phyloP scores from a whole-genome alignment of 495 filamentous ascomycete genomes.

The Aspergillus diversus region DNA sequence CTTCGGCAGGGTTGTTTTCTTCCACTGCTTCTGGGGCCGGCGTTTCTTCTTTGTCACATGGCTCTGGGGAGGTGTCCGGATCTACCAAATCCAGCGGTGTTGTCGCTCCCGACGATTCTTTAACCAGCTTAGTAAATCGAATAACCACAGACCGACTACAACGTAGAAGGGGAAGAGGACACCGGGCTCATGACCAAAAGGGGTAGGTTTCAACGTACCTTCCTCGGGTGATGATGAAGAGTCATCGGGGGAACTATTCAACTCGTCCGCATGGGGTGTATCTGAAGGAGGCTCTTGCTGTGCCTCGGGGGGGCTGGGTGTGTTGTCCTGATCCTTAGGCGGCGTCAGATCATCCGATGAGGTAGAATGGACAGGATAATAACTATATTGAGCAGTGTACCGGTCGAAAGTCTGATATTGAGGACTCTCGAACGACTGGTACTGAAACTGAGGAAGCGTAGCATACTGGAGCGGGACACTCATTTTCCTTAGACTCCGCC shows the following conservation, averaged over 20 bases:
- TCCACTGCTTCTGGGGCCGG: conserved; percentile 21
- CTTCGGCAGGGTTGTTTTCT: conserved; percentile 18
- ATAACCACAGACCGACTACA: background rate
- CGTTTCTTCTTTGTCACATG: conserved; percentile 19
- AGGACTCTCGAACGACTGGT: conserved; percentile 40
- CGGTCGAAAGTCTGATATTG: conserved; percentile 47
- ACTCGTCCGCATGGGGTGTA: conserved; percentile 29
- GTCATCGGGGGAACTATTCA: conserved; percentile 29
- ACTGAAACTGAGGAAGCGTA: conserved; percentile 42
- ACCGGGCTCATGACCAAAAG: background rate
- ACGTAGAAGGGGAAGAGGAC: background rate
- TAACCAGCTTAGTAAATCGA: conserved; percentile 21
- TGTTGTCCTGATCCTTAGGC: conserved; percentile 45
- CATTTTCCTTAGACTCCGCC: conserved; percentile 41
- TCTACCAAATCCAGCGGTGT: conserved; percentile 34
- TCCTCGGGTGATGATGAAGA: conserved; percentile 30
- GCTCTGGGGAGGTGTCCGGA: conserved; percentile 23
- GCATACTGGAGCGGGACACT: conserved; percentile 46
- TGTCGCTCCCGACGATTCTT: conserved; percentile 35
- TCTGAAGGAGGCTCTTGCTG: conserved; percentile 31
- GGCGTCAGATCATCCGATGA: conserved; percentile 42
- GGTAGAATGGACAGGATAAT: conserved; percentile 39
- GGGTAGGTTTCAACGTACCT: conserved; percentile 29
- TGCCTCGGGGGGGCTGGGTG: conserved; percentile 32
- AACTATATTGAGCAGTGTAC: conserved; percentile 38